phyloP scores from a whole-genome alignment of 1,139 yeast species.

The Scheffersomyces insectosa region DNA sequence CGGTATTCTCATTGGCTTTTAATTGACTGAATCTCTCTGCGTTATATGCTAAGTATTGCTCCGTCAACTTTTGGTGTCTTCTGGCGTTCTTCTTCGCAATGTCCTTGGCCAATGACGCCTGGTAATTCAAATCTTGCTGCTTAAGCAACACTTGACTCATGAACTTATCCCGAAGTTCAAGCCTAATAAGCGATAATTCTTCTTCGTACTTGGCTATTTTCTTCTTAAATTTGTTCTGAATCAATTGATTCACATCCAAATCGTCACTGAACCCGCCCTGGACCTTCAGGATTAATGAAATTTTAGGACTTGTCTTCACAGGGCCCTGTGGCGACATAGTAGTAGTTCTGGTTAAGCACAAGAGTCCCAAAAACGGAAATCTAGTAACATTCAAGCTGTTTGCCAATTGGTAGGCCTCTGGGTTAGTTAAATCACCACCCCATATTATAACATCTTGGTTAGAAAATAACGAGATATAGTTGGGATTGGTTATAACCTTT shows the following conservation, averaged over 20 bases:
- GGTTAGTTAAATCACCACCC: slow-evolving; percentile 83
- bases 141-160: slow-evolving; percentile 60
- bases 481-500: slow-evolving; percentile 55
- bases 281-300: slow-evolving; percentile 63
- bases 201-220: slow-evolving; percentile 60
- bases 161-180: slow-evolving; percentile 62
- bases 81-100: slow-evolving; percentile 34
- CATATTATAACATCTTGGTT: slow-evolving; percentile 59
- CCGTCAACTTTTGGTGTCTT: slow-evolving; percentile 21
- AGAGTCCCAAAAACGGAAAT: slow-evolving; percentile 76
- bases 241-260: slow-evolving; percentile 24
- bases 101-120: slow-evolving; percentile 64
- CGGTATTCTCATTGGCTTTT: slow-evolving; percentile 28
- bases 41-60: slow-evolving; percentile 44
- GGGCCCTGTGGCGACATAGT: slow-evolving; percentile 65
- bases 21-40: slow-evolving; percentile 45
- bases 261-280: slow-evolving; percentile 60
- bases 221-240: slow-evolving; percentile 40
- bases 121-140: slow-evolving; percentile 80
- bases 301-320: slow-evolving; percentile 49
- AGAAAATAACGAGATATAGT: slow-evolving; percentile 50
- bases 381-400: slow-evolving; percentile 70
- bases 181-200: slow-evolving; percentile 55
- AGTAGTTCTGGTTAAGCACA: slow-evolving; percentile 56
- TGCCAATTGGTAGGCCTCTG: slow-evolving; percentile 85